Base-by-base conservation (phyloP, 2,329 filamentous ascomycete genomes). In the Fusarium solani-melongenae region DNA sequence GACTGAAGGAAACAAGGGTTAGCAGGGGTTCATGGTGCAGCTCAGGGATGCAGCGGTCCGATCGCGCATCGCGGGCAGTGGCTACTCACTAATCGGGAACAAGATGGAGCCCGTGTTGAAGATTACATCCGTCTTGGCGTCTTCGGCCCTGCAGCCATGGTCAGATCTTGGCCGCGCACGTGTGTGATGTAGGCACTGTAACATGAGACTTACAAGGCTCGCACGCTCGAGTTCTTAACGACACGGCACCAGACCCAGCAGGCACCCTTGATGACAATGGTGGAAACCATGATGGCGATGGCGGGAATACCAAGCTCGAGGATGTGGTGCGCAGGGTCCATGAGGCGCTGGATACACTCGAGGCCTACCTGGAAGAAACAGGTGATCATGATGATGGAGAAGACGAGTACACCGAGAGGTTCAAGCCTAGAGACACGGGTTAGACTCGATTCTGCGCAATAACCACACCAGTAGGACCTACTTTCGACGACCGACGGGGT, bases 61-160 rank as follows among this genome's bases (percentile, higher is more conserved):
- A 36, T 66, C 58, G 64, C 66, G 55, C 34, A 66, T 63, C 55
- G 22, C 17, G 53, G 31, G 22, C n/a, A 36, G 24, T 20, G 29
- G 20, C 15, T 41, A 82, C 85, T 72, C 82, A 90, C 88, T 78
- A 10, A 97, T 89, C 1, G 95, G 95, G 79, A 97, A 97, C 27
- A 96, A 87, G 78, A 97, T 96, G 72, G 93, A 95, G 78, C 96
- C 96, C 1, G 90, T 90, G 83, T 98, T 98, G 88, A 98, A 98
- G 34, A 97, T 91, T 31, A 98, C 93, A 78, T 97, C 93, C 0
- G 93, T 92, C 78, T 86, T 84, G 61, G 86, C 86, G 70, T 88
- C 87, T 31, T 87, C 84, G 36, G 87, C 87, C 62, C 85, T 86
- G 53, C 34, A 62, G 33, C n/a, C 27, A 59, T 49, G 24, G 39